Evolutionary conservation across 2,329 filamentous ascomycete genomes (phyloP).

Genomic region (Fusarium mangiferae): DNA sequence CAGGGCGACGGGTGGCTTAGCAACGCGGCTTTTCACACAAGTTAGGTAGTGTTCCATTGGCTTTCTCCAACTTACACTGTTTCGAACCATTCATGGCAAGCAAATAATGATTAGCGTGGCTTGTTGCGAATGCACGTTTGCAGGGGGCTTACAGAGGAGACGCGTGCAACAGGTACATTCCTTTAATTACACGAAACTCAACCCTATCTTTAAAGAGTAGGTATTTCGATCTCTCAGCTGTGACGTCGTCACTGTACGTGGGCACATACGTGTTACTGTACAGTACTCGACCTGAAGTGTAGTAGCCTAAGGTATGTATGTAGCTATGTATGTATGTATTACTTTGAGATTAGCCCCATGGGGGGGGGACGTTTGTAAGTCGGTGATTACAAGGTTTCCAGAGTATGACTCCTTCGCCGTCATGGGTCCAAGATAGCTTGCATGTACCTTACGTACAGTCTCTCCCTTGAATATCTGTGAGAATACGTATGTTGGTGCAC

Average conservation of each 20-base stretch:
- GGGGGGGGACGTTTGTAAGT: constrained; percentile 27
- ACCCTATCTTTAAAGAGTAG: background rate
- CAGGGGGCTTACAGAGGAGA: constrained; percentile 16
- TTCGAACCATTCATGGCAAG: constrained; percentile 3
- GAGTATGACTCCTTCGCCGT: constrained; percentile 35
- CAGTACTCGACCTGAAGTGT: background rate
- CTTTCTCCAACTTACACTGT: background rate
- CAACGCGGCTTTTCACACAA: constrained; percentile 15
- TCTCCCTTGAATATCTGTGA: background rate
- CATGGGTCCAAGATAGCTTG: constrained; percentile 30
- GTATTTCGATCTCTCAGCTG: background rate
- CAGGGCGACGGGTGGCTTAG: constrained; percentile 30
- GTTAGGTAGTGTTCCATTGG: background rate
- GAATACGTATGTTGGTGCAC: constrained; percentile 7
- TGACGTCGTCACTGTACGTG: constrained; percentile 40
- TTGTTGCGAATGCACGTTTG: constrained; percentile 19
- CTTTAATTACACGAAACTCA: background rate
- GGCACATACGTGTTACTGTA: constrained; percentile 33
- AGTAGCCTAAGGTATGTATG: background rate
- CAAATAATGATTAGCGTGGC: background rate
- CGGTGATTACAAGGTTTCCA: constrained; percentile 22
- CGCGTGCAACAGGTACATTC: constrained; percentile 28
- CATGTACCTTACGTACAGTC: constrained; percentile 17
- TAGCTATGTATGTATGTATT: background rate
- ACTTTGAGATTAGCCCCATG: constrained; percentile 4